A percentile compares a stretch with the other conserved stretches of the same genome.
These are phyloP conservation scores for Xerocomus amazonicus DNA, from an alignment of 1,284 basidiomycete species.

Conservation along the genomic window DNA sequence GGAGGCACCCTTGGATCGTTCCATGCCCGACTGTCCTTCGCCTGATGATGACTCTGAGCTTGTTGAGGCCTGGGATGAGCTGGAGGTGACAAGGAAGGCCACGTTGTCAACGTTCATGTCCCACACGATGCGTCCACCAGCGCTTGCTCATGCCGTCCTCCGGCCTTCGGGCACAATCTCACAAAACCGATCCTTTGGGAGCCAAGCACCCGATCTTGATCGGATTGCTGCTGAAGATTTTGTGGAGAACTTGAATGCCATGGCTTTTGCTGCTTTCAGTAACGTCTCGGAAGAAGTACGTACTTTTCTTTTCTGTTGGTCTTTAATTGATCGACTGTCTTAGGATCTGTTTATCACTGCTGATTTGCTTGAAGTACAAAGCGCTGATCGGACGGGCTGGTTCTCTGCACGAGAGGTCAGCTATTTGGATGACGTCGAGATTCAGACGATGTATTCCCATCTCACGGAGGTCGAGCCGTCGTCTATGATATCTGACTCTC, in stretches of 20 bases:
- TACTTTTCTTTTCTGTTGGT: background rate
- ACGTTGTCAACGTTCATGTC: conserved; percentile 49
- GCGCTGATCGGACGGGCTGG: conserved; percentile 74
- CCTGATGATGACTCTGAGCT: conserved; percentile 40
- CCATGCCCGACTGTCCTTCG: conserved; percentile 39
- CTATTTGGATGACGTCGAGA: conserved; percentile 57
- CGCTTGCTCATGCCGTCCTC: conserved; percentile 28
- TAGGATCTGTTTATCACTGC: conserved; percentile 72
- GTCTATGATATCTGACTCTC: conserved; percentile 61
- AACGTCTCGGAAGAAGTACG: conserved; percentile 73
- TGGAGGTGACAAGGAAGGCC: conserved; percentile 43
- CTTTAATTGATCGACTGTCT: conserved; percentile 8
- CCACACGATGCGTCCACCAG: conserved; percentile 60
- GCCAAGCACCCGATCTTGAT: conserved; percentile 65
- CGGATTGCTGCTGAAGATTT: conserved; percentile 62
- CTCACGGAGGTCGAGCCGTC: conserved; percentile 69
- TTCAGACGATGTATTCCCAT: conserved; percentile 71
- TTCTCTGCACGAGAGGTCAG: conserved; percentile 55
- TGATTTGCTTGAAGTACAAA: conserved; percentile 76
- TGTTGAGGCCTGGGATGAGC: conserved; percentile 42
- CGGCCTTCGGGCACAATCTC: conserved; percentile 25
- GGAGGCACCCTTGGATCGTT: conserved; percentile 44
- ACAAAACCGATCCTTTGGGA: conserved; percentile 43
- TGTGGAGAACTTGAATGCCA: conserved; percentile 69
- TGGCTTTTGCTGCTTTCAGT: conserved; percentile 67